Evolutionary conservation across 1,284 basidiomycete genomes (phyloP), one percentile per base, ranked within the genome.

Genomic region (Malassezia equina): DNA sequence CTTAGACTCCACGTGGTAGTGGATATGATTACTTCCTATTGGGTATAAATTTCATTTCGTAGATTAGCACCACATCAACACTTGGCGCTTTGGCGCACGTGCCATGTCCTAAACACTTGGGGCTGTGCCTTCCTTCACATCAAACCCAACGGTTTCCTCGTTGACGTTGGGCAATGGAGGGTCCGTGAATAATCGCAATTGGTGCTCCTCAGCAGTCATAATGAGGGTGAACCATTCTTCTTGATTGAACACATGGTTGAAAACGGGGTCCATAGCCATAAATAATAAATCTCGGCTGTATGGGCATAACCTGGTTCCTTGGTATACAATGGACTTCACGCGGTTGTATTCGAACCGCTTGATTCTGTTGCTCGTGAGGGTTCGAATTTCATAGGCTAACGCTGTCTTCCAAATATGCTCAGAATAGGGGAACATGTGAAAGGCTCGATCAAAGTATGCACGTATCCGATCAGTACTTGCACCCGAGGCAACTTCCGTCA

Each of bases 241-340:
- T 1, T 12, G 34, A 13, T 44, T 46, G 11, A 57, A 47, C 11
- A 41, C 45, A 13, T 21, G n/a, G 3, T 17, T 15, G n/a, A 57
- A 24, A 25, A 5, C 9, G 0, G 49, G 34, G 9, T 40, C 17
- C 29, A 52, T 39, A 6, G 45, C 45, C 31, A 21, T 28, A 0
- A 52, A 50, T 32, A 34, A 34, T 7, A 56, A 33, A 51, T 43
- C 34, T 44, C 46, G 47, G 19, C 51, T 50, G 32, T 42, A 57
- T 12, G 55, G 55, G 28, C 49, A 57, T 13, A 28, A 27, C 23
- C 45, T 36, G 7, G 52, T 40, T 24, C 27, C 49, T 25, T 57
- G 36, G 21, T 52, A 57, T 24, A 48, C 11, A 13, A 57, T 9
- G 2, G 44, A 23, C 40, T 57, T 57, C 7, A 41, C 31, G 17